Evolutionary conservation across 2,329 filamentous ascomycete genomes (phyloP).

Genomic region (Ceratocystis eucalypticola): DNA sequence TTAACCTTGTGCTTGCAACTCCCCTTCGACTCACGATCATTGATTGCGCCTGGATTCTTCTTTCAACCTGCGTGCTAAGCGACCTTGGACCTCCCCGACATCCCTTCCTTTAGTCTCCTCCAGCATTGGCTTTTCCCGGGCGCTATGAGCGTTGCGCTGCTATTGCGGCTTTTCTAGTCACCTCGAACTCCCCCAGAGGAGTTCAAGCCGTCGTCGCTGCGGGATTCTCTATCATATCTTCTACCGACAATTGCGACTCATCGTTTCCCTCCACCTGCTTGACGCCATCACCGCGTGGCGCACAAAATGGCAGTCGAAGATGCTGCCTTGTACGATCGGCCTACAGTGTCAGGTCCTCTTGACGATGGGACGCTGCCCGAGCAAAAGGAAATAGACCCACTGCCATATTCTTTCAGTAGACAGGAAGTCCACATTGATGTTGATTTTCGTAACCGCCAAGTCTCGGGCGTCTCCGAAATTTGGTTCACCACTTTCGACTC

Average conservation of each 20-base stretch:
- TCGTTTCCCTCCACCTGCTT: neutral
- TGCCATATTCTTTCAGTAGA: conserved; percentile 49
- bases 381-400: conserved; percentile 27
- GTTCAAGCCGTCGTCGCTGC: conserved; percentile 3
- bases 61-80: neutral
- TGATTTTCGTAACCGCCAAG: conserved; percentile 61
- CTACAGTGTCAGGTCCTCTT: conserved; percentile 12
- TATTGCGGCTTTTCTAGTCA: conserved; percentile 13
- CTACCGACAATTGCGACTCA: neutral
- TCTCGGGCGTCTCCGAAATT: conserved; percentile 71
- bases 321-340: neutral
- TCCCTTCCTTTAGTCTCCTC: neutral
- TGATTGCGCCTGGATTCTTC: neutral
- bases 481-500: conserved; percentile 52
- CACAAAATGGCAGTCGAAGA: conserved; percentile 7
- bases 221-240: neutral
- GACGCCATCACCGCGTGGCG: neutral
- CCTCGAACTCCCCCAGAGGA: conserved; percentile 3
- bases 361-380: conserved; percentile 26
- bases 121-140: neutral
- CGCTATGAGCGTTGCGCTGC: conserved; percentile 17
- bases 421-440: conserved; percentile 85
- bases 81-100: neutral
- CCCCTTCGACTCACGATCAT: neutral
- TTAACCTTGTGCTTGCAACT: neutral